phyloP scores from a whole-genome alignment of 306 rosid genomes.

The Clitoria ternatea region DNA sequence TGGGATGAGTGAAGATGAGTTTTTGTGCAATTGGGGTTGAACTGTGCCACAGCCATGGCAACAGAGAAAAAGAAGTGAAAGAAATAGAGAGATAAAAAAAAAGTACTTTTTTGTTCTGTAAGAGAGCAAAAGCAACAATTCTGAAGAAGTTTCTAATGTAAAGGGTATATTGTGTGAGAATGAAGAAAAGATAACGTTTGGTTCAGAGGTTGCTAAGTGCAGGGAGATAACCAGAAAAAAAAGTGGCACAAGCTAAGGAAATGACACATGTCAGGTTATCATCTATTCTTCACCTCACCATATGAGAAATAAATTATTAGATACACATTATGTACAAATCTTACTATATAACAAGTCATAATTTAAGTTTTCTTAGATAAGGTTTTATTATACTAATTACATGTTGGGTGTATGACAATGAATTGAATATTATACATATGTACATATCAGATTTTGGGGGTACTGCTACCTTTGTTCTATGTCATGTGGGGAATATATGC shows the following conservation, averaged over 20 bases:
- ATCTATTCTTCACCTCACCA: too few relatives aligned
- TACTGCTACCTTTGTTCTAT: neutral
- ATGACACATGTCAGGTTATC: constrained; percentile 76
- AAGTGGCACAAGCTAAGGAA: constrained; percentile 34
- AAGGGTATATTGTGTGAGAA: neutral
- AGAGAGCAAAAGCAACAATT: neutral
- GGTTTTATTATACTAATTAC: neutral
- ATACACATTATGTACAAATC: neutral
- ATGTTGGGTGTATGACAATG: neutral
- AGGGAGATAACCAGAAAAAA: constrained; percentile 18
- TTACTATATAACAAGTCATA: too few relatives aligned
- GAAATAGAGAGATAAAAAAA: neutral
- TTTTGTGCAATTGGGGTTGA: constrained; percentile 45
- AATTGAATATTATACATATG: neutral
- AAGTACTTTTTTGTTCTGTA: neutral
- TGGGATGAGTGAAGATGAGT: constrained; percentile 46
- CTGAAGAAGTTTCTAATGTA: neutral
- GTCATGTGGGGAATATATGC: constrained; percentile 8
- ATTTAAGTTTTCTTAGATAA: neutral
- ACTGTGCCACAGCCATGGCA: constrained; percentile 71
- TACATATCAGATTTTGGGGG: neutral
- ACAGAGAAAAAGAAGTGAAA: constrained; percentile 25
- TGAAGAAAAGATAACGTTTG: neutral
- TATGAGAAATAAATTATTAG: too few relatives aligned
- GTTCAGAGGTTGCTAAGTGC: constrained; percentile 23